Conservation (phyloP, 345 rosid genomes). For the Iberis pinnata region DNA sequence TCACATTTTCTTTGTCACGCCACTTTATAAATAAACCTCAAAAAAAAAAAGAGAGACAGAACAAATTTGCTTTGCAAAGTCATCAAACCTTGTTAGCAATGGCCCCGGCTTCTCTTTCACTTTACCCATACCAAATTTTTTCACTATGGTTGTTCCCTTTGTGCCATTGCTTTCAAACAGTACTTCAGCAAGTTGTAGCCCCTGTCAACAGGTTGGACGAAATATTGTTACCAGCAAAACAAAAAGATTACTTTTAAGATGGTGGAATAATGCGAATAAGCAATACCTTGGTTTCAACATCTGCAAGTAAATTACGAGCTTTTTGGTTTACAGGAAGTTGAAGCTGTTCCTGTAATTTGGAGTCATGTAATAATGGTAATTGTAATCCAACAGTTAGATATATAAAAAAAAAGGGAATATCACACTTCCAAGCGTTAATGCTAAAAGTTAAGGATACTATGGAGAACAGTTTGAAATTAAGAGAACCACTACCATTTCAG, state of each 20-base stretch:
- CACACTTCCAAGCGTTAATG: neutral
- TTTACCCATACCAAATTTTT: slow-evolving; percentile 14
- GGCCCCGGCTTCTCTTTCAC: slow-evolving; percentile 22
- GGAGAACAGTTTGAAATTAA: no score
- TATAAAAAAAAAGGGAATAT: no score
- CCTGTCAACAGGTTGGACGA: slow-evolving; percentile 13
- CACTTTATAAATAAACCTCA: neutral
- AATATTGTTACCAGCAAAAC: slow-evolving; percentile 5
- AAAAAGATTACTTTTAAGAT: no score
- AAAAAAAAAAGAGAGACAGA: no score
- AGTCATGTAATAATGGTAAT: neutral
- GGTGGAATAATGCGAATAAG: neutral
- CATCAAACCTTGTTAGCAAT: slow-evolving; percentile 25
- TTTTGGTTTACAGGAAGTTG: slow-evolving; percentile 28
- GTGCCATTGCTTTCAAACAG: slow-evolving; percentile 19
- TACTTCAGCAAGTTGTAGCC: slow-evolving; percentile 22
- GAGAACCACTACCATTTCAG: slow-evolving; percentile 20
- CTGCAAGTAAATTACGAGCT: slow-evolving; percentile 29
- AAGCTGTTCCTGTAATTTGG: slow-evolving; percentile 25
- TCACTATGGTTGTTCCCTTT: slow-evolving; percentile 15
- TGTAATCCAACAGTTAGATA: neutral
- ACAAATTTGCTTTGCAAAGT: slow-evolving; percentile 3
- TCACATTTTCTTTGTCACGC: slow-evolving; percentile 6
- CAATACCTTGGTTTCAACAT: slow-evolving; percentile 26
- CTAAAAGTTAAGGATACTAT: no score